Percentiles rank a stretch among this genome's conserved stretches.
Conservation (phyloP, 331 rosid species). For the Prunus yedoensis region DNA sequence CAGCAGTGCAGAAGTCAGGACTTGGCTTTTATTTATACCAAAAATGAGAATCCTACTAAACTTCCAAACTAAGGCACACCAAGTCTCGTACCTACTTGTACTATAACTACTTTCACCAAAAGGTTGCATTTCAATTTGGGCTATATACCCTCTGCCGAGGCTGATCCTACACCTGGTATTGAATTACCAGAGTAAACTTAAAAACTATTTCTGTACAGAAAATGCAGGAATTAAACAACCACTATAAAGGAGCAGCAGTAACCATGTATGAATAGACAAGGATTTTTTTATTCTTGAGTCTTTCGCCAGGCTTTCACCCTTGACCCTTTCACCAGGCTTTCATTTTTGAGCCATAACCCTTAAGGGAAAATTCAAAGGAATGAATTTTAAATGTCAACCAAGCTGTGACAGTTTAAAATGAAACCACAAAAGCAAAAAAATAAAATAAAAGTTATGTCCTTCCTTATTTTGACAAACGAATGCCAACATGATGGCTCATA, state of each 20-base stretch:
- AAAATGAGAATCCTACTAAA: not conserved
- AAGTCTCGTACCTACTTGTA: not conserved
- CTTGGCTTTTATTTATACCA: not conserved
- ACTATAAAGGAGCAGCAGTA: not conserved
- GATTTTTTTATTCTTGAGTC: not conserved
- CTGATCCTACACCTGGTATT: not conserved
- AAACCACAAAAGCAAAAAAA: not conserved
- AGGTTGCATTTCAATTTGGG: not conserved
- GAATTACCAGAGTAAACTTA: not conserved
- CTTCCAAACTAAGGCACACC: not conserved
- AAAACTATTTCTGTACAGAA: constrained; percentile 2
- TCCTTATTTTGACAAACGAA: not conserved
- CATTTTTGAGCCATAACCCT: not conserved
- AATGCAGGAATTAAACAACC: not conserved
- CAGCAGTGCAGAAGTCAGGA: not conserved
- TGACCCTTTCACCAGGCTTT: not conserved
- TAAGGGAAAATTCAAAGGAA: not conserved
- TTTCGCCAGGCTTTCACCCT: not conserved
- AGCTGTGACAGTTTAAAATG: not conserved
- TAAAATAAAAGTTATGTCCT: not conserved
- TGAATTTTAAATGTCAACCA: not conserved
- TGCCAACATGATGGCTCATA: not conserved
- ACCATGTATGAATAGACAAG: not conserved
- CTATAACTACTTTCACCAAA: not conserved
- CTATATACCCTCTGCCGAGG: not conserved